phyloP scores from a whole-genome alignment of 2,329 filamentous ascomycete genomes.

The Samsoniella hepiali region DNA sequence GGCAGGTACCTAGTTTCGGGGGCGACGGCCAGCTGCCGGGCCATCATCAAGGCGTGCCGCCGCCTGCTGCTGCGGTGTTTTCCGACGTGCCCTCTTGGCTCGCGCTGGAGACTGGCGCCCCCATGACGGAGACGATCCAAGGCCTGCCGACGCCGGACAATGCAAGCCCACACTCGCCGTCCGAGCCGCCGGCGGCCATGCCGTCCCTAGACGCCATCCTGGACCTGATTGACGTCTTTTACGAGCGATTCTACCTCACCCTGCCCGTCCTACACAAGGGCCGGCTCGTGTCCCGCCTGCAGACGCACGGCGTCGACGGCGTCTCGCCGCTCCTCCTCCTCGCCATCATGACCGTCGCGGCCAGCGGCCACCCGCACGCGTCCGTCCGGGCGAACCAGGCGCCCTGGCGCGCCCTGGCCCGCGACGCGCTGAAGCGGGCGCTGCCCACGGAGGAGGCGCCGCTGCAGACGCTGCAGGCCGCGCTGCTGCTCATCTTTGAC shows the following conservation, averaged over 20 bases:
- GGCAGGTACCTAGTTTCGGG: constrained; percentile 9
- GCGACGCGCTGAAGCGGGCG: constrained; percentile 19
- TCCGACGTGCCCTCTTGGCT: neutral
- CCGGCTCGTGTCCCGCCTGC: constrained; percentile 6
- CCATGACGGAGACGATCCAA: neutral
- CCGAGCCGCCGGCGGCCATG: constrained; percentile 2
- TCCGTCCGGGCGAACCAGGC: constrained; percentile 22
- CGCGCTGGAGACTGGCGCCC: neutral
- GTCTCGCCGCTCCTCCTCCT: constrained; percentile 19
- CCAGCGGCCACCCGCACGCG: constrained; percentile 23
- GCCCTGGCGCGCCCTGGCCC: constrained; percentile 24
- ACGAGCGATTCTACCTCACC: constrained; percentile 24
- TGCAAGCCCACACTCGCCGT: neutral
- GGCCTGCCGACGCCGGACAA: constrained; percentile 3
- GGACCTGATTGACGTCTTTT: constrained; percentile 25
- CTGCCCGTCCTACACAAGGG: constrained; percentile 25
- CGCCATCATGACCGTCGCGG: constrained; percentile 24
- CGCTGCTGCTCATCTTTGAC: constrained; percentile 25
- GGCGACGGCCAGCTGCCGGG: neutral
- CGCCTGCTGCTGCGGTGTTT: neutral
- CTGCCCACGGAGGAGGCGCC: constrained; percentile 21
- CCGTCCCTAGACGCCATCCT: constrained; percentile 19
- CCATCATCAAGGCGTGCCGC: neutral
- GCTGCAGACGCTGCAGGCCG: constrained; percentile 24
- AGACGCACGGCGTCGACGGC: neutral